A percentile compares a stretch with the other conserved stretches of the same genome.
These are phyloP conservation scores for Epicoccum nigrum DNA, from an alignment of 2,329 filamentous ascomycete species.

Conservation along the genomic window DNA sequence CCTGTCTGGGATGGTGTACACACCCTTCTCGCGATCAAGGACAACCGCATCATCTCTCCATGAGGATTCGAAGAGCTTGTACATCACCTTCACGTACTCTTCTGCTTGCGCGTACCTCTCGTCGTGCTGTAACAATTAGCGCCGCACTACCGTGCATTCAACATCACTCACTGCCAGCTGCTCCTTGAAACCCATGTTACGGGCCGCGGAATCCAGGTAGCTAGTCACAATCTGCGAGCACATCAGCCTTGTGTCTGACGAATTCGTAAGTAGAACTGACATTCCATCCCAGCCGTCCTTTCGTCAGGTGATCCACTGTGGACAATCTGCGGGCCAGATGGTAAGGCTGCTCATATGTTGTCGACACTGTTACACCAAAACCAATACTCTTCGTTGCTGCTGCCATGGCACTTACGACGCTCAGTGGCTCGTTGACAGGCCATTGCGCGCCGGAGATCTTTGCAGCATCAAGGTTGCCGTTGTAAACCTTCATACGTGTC, in stretches of 20 bases:
- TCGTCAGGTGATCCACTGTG: constrained; percentile 70
- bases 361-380: constrained; percentile 71
- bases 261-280: constrained; percentile 19
- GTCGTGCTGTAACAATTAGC: constrained; percentile 59
- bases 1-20: constrained; percentile 64
- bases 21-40: constrained; percentile 61
- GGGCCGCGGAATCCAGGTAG: constrained; percentile 70
- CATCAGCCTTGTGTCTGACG: not conserved
- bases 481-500: constrained; percentile 56
- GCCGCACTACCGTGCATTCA: constrained; percentile 63
- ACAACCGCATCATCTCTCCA: constrained; percentile 72
- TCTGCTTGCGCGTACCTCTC: constrained; percentile 70
- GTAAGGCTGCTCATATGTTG: constrained; percentile 73
- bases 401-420: constrained; percentile 69
- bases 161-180: constrained; percentile 62
- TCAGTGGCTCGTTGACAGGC: constrained; percentile 73
- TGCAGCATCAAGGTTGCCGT: constrained; percentile 66
- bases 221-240: constrained; percentile 65
- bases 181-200: constrained; percentile 64
- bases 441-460: constrained; percentile 69
- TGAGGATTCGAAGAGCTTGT: constrained; percentile 71
- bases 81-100: constrained; percentile 72
- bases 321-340: constrained; percentile 68
- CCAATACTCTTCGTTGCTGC: constrained; percentile 70
- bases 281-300: constrained; percentile 56